These are phyloP conservation scores for Apiospora arundinis DNA, from an alignment of 2,329 filamentous ascomycete species.

Conservation along the genomic window DNA sequence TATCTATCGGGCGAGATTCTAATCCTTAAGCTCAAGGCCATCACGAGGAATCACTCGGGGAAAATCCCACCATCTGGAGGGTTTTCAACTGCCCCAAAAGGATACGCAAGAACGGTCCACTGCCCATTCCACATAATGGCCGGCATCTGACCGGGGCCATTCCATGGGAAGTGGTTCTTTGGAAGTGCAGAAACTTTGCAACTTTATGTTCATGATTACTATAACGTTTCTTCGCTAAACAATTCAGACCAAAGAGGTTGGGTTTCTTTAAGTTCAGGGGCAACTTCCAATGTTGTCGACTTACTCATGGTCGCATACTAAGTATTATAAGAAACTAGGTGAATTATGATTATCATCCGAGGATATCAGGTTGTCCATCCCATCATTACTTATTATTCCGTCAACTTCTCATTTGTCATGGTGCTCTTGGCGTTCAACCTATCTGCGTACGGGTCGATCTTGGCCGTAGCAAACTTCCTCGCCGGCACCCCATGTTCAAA, in stretches of 20 bases:
- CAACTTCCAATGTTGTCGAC: neutral
- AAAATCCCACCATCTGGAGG: neutral
- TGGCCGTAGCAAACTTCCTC: conserved; percentile 47
- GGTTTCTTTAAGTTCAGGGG: too few relatives aligned
- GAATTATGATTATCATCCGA: too few relatives aligned
- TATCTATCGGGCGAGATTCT: neutral
- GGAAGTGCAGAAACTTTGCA: too few relatives aligned
- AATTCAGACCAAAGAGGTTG: too few relatives aligned
- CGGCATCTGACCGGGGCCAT: too few relatives aligned
- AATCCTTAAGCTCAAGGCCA: neutral
- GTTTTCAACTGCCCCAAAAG: neutral
- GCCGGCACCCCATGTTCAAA: conserved; percentile 48
- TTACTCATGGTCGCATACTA: too few relatives aligned
- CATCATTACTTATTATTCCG: neutral
- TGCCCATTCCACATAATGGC: neutral
- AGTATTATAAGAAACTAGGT: too few relatives aligned
- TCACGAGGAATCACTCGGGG: neutral
- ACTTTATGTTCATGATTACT: too few relatives aligned
- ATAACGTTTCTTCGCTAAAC: too few relatives aligned
- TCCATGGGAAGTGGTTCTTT: too few relatives aligned
- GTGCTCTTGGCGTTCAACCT: neutral
- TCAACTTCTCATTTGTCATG: neutral
- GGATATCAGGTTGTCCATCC: neutral
- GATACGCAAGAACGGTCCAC: neutral
- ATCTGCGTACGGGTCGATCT: conserved; percentile 45